Evolutionary conservation across 176 grass and related monocot species (phyloP).

Genomic region (Aegilops speltoides): DNA sequence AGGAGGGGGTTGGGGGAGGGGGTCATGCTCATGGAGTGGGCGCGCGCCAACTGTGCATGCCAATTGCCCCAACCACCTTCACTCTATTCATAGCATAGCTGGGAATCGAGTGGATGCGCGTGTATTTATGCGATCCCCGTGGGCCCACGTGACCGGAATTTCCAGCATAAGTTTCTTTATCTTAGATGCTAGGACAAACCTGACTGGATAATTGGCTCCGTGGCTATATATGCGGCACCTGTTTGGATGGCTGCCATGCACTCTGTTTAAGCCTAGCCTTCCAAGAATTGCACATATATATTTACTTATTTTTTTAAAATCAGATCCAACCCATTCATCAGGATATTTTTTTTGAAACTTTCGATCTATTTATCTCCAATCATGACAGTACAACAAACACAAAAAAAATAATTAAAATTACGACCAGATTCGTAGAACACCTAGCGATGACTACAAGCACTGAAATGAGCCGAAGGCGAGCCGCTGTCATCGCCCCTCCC

Average conservation of each 20-base stretch:
- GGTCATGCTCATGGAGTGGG: slow-evolving; percentile 18
- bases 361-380: too few species aligned
- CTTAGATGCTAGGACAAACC: not conserved
- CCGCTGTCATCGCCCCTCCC: too few species aligned
- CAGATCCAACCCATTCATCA: too few species aligned
- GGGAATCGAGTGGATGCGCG: not conserved
- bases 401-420: too few species aligned
- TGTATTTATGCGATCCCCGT: slow-evolving; percentile 14
- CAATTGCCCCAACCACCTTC: slow-evolving; percentile 23
- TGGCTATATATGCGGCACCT: not conserved
- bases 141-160: not conserved
- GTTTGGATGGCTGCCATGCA: not conserved
- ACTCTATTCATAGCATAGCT: not conserved
- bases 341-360: too few species aligned
- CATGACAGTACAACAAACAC: too few species aligned
- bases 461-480: too few species aligned
- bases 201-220: not conserved
- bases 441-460: too few species aligned
- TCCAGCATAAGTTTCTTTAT: not conserved
- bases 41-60: slow-evolving; percentile 19
- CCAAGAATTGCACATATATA: too few species aligned
- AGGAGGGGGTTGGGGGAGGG: not conserved
- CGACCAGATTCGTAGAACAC: too few species aligned
- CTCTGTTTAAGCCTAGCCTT: not conserved
- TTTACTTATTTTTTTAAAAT: too few species aligned